Conservation (phyloP, 176 grass and related monocot species). For the Oropetium thomaeum region DNA sequence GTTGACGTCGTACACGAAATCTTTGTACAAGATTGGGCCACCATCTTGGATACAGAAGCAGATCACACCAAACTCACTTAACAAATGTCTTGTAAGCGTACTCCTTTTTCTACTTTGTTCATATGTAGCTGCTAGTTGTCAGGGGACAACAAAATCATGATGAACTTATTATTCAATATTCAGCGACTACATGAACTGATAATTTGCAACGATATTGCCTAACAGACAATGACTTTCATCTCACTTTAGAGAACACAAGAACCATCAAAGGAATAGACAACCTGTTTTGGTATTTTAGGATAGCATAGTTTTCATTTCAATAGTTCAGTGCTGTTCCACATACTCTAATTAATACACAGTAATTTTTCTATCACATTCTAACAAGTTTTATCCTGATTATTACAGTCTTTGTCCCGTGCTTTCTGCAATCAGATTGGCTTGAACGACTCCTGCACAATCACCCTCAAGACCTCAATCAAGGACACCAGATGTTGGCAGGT, state of each 20-base stretch:
- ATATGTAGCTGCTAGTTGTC: too few relatives aligned
- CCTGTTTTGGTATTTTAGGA: neutral
- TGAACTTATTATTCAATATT: neutral
- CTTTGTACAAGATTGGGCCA: constrained; percentile 8
- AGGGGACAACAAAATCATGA: too few relatives aligned
- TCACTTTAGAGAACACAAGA: neutral
- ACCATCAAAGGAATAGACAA: neutral
- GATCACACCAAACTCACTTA: constrained; percentile 7
- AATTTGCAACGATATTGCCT: neutral
- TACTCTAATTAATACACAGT: neutral
- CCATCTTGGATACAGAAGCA: constrained; percentile 39
- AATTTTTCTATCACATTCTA: neutral
- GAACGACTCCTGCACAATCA: neutral
- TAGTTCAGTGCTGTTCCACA: neutral
- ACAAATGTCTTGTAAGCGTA: neutral
- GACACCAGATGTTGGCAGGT: constrained; percentile 14
- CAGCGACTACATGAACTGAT: neutral
- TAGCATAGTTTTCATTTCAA: too few relatives aligned
- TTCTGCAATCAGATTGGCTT: constrained; percentile 6
- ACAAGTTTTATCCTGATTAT: neutral
- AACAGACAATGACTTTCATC: neutral
- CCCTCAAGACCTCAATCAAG: neutral
- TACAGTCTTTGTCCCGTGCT: neutral
- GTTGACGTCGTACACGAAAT: neutral
- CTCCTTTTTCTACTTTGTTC: neutral